These are phyloP conservation scores for Candida verbasci DNA, from an alignment of 805 yeast species.

Conservation along the genomic window DNA sequence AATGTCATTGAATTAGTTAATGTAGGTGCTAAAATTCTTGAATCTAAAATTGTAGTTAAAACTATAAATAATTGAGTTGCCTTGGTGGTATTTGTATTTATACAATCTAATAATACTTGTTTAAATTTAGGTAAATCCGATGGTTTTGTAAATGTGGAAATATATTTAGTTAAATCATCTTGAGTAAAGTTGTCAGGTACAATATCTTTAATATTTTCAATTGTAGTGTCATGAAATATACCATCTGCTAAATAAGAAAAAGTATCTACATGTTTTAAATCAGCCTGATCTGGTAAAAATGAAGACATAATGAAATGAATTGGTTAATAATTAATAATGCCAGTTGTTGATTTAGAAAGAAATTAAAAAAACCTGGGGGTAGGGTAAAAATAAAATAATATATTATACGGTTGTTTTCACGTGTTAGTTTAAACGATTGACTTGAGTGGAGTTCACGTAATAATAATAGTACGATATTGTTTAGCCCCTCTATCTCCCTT, in stretches of 20 bases:
- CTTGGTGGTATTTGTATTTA: slow-evolving; percentile 13
- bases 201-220: slow-evolving; percentile 21
- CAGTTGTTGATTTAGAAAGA: neutral
- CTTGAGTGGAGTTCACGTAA: neutral
- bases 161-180: slow-evolving; percentile 26
- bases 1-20: slow-evolving; percentile 32
- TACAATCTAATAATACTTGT: slow-evolving; percentile 11
- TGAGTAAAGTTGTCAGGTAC: slow-evolving; percentile 22
- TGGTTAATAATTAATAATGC: too few relatives aligned
- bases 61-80: slow-evolving; percentile 20
- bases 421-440: too few relatives aligned
- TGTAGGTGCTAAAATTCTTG: slow-evolving; percentile 26
- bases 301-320: neutral
- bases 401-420: too few relatives aligned
- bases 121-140: slow-evolving; percentile 25
- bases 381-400: too few relatives aligned
- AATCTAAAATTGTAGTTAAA: slow-evolving; percentile 22
- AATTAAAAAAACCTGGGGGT: too few relatives aligned
- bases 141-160: slow-evolving; percentile 20
- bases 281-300: slow-evolving; percentile 6
- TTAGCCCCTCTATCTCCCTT: too few relatives aligned
- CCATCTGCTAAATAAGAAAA: slow-evolving; percentile 31
- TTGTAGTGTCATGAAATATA: slow-evolving; percentile 26
- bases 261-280: slow-evolving; percentile 22
- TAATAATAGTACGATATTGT: too few relatives aligned